phyloP scores from a whole-genome alignment of 1,139 yeast genomes.

The Scheffersomyces segobiensis region DNA sequence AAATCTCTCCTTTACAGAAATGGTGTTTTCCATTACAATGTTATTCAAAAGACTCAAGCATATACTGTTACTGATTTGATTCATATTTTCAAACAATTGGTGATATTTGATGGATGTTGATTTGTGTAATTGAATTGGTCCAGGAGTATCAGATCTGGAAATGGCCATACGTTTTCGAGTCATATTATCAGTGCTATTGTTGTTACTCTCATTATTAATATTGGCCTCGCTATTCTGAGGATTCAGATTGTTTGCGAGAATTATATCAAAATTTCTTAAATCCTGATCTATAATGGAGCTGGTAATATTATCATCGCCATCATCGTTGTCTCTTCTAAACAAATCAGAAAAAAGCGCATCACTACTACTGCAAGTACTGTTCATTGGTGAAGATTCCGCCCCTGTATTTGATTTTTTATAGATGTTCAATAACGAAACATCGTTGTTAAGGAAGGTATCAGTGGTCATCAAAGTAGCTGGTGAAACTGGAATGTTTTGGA shows the following conservation, averaged over 20 bases:
- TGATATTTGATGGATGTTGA: background rate
- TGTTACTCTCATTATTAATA: background rate
- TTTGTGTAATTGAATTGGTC: background rate
- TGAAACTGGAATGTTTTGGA: background rate
- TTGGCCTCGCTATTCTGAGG: background rate
- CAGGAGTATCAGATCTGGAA: background rate
- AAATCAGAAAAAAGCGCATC: background rate
- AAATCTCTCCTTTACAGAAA: constrained; percentile 12
- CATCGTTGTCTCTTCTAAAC: background rate
- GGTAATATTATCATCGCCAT: background rate
- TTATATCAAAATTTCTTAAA: background rate
- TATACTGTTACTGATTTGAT: constrained; percentile 1
- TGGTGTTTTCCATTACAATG: background rate
- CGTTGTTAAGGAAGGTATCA: background rate
- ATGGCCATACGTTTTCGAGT: background rate
- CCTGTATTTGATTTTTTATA: background rate
- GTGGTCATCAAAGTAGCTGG: background rate
- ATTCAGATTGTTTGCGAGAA: background rate
- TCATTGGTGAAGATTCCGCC: background rate
- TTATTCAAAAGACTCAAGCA: background rate
- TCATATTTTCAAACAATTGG: background rate
- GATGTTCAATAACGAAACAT: background rate
- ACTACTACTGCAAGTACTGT: background rate
- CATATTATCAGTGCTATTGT: background rate
- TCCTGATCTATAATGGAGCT: background rate